Evolutionary conservation across 768 basidiomycete species (phyloP), one percentile per base, ranked within the genome.

Genomic region (Scleroderma bovista): DNA sequence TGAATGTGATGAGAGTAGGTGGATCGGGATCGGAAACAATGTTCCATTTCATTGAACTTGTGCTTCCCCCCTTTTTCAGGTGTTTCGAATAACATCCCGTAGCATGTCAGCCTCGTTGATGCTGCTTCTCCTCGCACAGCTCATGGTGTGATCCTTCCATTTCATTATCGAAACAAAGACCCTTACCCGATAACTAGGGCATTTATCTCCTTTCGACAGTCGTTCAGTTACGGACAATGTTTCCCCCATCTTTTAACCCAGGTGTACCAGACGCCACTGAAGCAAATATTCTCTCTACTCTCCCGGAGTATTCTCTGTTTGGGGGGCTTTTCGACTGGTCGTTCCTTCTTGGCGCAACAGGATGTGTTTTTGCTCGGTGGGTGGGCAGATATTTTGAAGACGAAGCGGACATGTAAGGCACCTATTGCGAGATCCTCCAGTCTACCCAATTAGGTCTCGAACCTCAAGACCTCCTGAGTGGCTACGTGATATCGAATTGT

Each of bases 151-250:
- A n/a, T 48, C 50, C 55, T 40, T 49, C 13, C 20, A 20, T 32
- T 60, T 50, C 39, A 20, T 33, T 26, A 52, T 42, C 41, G 22
- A 13, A 22, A 16, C 24, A 12, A 36, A 13, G 26, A n/a, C 34
- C 46, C 32, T 40, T 54, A 31, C 37, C 55, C 37, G 24, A 22
- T 34, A 43, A 33, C n/a, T 11, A 92, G 89, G 86, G 84, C 11
- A 85, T 88, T 38, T 93, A 93, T 62, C 77, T 92, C 32, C 78
- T 93, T 24, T 84, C 88, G 3, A 92, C 88, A 0, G 69, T 92
- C 43, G 82, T 92, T 12, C 90, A 93, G 63, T 74, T 93, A 41
- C 84, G 89, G 36, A 81, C 83, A 23, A 83, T 84, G 11, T 90
- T 93, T 64, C 90, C 90, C 2, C 78, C 81, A 1, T 64, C 75